Base-by-base conservation (phyloP, 768 basidiomycete species). In the Chlorophyllum brunneum region DNA sequence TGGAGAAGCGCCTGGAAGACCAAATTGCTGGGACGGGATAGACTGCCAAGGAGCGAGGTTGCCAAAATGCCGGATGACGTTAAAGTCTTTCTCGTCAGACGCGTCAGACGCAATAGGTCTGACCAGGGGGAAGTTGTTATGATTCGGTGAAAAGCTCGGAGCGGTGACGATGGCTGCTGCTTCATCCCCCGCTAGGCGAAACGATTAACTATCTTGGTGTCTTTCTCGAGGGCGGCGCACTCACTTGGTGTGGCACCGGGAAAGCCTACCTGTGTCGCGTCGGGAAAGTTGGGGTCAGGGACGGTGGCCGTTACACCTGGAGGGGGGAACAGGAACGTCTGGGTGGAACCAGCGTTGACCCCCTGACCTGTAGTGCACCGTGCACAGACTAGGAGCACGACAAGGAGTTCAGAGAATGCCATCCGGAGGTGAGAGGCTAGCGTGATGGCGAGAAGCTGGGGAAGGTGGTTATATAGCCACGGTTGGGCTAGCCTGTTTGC, bases 41-140 rank as follows among this genome's bases (percentile, higher is more conserved):
- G 79, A 81, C 56, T 72, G 73, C 72, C 73, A 77, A 1, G 79
- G 79, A 4, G 73, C 66, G 30, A 79, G 71, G 57, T 75, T 78
- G 22, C 78, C 81, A 65, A 73, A 73, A 47, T 74, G 63, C 45
- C 69, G 66, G 30, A 77, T 54, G 15, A 79, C 66, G 48, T 80
- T 66, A 59, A 82, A 82, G n/a, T 24, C 51, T 15, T 54, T 54
- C 4, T 8, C 31, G 29, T 56, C 62, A 16, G 61, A 56, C n/a
- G 64, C 57, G 55, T 71, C 68, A n/a, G 60, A 56, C 4, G 71
- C 67, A 31, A 61, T 59, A 1, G 71, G 76, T 41, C 65, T 63
- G 11, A 78, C 59, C 10, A 80, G 61, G 18, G 79, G 79, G 51
- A 70, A 77, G 16, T 67, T 58, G 23, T 64, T 65, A 38, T 68